A percentile compares a stretch with the other conserved stretches of the same genome.
Conservation (phyloP, 352 stramenopile genomes). For the Blastocystis sp. region DNA sequence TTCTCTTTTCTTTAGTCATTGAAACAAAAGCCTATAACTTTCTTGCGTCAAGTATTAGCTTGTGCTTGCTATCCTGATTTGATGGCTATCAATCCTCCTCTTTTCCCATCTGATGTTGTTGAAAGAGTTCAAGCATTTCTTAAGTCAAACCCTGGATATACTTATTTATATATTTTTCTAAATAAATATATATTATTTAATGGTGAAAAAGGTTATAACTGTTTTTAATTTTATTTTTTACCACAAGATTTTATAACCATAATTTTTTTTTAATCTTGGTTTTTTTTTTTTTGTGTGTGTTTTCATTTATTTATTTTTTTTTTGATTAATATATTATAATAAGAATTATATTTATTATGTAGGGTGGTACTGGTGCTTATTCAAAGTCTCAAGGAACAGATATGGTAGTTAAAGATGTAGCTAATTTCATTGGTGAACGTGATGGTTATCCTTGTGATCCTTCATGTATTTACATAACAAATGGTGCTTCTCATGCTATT, state of each 20-base stretch:
- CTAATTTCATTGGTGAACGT: slow-evolving; percentile 59
- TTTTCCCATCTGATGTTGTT: slow-evolving; percentile 12
- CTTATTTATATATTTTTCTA: no score
- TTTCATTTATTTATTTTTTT: no score
- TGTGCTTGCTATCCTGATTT: slow-evolving; percentile 59
- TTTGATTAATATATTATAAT: no score
- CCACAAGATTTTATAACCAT: slow-evolving; percentile 2
- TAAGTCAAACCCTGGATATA: slow-evolving; percentile 23
- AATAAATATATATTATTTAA: slow-evolving; percentile 37
- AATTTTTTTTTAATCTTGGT: no score
- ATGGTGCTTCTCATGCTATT: slow-evolving; percentile 78
- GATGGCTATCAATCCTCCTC: slow-evolving; percentile 15
- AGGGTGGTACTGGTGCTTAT: slow-evolving; percentile 66
- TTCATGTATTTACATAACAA: slow-evolving; percentile 85
- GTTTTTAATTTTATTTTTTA: neutral
- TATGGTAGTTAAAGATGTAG: slow-evolving; percentile 65
- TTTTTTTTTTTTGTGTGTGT: no score
- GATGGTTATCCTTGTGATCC: slow-evolving; percentile 67
- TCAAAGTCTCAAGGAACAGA: slow-evolving; percentile 66
- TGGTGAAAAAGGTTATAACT: neutral
- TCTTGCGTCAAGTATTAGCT: slow-evolving; percentile 69
- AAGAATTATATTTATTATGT: slow-evolving; percentile 52
- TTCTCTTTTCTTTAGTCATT: no score
- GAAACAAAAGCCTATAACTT: slow-evolving; percentile 70
- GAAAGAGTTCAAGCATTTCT: slow-evolving; percentile 20